Base-by-base conservation (phyloP, 352 stramenopile species). In the Globisporangium nagaii region DNA sequence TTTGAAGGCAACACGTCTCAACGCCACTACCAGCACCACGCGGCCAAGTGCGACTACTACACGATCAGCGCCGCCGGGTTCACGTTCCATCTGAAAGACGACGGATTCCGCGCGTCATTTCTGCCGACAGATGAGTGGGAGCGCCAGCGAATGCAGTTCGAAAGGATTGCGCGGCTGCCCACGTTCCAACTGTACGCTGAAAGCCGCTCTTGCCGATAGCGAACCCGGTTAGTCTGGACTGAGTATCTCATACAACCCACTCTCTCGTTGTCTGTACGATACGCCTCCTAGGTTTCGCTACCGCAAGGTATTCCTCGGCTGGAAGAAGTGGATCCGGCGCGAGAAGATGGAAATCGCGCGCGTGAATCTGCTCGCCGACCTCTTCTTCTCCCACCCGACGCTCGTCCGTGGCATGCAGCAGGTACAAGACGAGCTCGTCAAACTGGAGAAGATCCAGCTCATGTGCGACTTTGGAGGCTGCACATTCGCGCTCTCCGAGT, bases 271-370 rank as follows among this genome's bases (percentile, higher is more conserved):
- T 35, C 25, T 35, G 4, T 41, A 3, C 40, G 11, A n/a, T n/a
- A n/a, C n/a, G n/a, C n/a, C n/a, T n/a, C 15, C 7, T 43, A 89
- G 78, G 1, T 89, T 89, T 47, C 73, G 78, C 1, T 89, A 86
- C 40, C 73, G 75, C 1, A 87, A 89, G 53, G 73, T 75, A 4
- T 89, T 87, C 30, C 12, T 81, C 0, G 48, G 48, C 6, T 88
- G 78, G 78, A 83, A 75, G 36, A 71, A 72, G 36, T 84, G 71
- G 67, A 66, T 84, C 35, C 69, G 70, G 9, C 24, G 27, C 13
- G 57, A 41, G 8, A 86, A 79, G 48, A 63, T 76, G 4, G 70
- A 84, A 17, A 45, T 42, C 32, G 73, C 73, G n/a, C 62, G 70
- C 28, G 56, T 71, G n/a, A 57, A 67, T 3, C 30, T 88, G 15